Evolutionary conservation across 2,329 filamentous ascomycete genomes (phyloP).

Genomic region (Aurifilum marmelostoma): DNA sequence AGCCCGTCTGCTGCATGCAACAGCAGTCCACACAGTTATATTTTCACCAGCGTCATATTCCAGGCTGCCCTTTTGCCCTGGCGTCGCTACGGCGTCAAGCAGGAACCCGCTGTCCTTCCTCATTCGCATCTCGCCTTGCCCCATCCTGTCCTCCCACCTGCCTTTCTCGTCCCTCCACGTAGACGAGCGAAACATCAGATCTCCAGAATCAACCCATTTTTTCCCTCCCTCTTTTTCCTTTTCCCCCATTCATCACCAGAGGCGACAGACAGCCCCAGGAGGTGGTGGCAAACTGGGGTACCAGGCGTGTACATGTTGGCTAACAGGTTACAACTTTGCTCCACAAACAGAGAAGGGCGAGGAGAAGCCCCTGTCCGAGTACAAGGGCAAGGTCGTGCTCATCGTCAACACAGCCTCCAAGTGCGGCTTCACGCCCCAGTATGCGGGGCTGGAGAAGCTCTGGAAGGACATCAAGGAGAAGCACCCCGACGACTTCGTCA

Average conservation of each 20-base stretch:
- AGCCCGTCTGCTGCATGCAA: too few species aligned
- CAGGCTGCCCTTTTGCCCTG: slow-evolving; percentile 2
- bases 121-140: slow-evolving; percentile 10
- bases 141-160: slow-evolving; percentile 8
- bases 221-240: background rate
- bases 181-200: background rate
- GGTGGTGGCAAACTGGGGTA: slow-evolving; percentile 21
- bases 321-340: slow-evolving; percentile 23
- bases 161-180: slow-evolving; percentile 12
- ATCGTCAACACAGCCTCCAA: slow-evolving; percentile 98
- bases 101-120: slow-evolving; percentile 21
- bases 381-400: slow-evolving; percentile 91
- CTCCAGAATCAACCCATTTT: background rate
- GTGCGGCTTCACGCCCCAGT: slow-evolving; percentile 98
- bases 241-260: background rate
- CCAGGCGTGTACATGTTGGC: slow-evolving; percentile 10
- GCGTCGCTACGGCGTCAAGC: slow-evolving; percentile 8
- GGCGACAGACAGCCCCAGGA: background rate
- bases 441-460: slow-evolving; percentile 84
- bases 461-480: slow-evolving; percentile 76
- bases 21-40: too few species aligned
- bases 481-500: slow-evolving; percentile 75
- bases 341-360: slow-evolving; percentile 67
- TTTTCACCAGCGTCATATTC: slow-evolving; percentile 11
- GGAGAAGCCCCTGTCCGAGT: slow-evolving; percentile 69